Percentiles rank a stretch among this genome's conserved stretches.
Evolutionary conservation across 805 yeast species (phyloP).

Genomic region (Spathaspora sp.): DNA sequence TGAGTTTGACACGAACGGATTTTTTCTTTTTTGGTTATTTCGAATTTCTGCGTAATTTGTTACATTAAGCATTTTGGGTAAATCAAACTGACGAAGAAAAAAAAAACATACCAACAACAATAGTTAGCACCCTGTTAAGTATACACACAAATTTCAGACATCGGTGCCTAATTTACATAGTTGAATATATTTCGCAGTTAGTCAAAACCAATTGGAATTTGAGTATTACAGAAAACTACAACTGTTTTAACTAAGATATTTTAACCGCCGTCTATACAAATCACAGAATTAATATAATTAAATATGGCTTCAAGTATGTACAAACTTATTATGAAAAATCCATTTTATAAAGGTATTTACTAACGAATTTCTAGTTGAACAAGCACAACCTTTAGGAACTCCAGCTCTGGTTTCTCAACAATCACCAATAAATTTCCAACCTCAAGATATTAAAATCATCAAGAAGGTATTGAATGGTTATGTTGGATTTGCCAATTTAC

Average conservation of each 20-base stretch:
- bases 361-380: background rate
- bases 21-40: background rate
- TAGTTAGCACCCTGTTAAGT: background rate
- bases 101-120: background rate
- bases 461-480: constrained; percentile 84
- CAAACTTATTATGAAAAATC: background rate
- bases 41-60: background rate
- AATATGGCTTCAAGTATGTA: constrained; percentile 5
- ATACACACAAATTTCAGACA: no score
- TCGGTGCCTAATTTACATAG: no score
- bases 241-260: background rate
- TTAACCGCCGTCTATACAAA: background rate
- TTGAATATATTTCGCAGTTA: background rate
- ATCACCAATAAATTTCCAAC: background rate
- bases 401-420: background rate
- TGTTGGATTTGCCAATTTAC: constrained; percentile 96
- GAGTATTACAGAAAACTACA: background rate
- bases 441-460: constrained; percentile 53
- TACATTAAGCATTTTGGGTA: background rate
- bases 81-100: constrained; percentile 1
- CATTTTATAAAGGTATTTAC: background rate
- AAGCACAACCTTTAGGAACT: background rate
- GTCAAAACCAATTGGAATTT: background rate
- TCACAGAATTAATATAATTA: background rate
- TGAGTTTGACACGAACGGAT: background rate